phyloP scores from a whole-genome alignment of 257 asterid genomes.

The Solanum paucissectum region DNA sequence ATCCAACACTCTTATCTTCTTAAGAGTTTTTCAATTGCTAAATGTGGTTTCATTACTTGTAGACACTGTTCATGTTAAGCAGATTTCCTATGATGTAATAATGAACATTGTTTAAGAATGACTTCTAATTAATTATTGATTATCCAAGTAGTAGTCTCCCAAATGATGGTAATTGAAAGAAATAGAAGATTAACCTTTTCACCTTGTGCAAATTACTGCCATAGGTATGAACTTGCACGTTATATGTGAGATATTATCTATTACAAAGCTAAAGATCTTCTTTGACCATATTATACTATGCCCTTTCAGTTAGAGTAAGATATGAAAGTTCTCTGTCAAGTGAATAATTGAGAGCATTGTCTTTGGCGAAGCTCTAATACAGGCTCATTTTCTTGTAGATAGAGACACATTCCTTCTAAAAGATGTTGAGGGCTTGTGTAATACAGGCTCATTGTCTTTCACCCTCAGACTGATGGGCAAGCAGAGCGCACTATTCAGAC shows the following conservation, averaged over 20 bases:
- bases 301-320: no score
- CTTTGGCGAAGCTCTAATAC: no score
- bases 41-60: background rate
- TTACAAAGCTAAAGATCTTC: no score
- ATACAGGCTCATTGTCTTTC: no score
- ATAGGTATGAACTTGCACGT: background rate
- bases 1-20: no score
- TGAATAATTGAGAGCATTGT: no score
- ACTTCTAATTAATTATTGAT: background rate
- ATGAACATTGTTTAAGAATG: background rate
- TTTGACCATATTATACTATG: no score
- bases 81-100: background rate
- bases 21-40: background rate
- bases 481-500: no score
- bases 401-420: slow-evolving; percentile 12
- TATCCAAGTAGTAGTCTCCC: background rate
- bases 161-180: background rate
- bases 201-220: background rate
- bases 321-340: no score
- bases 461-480: no score
- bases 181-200: background rate
- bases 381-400: no score
- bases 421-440: no score
- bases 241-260: background rate
- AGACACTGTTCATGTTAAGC: background rate